A percentile compares a stretch with the other conserved stretches of the same genome.
Evolutionary conservation across 345 rosid genomes (phyloP).

Genomic region (Syzygium aromaticum): DNA sequence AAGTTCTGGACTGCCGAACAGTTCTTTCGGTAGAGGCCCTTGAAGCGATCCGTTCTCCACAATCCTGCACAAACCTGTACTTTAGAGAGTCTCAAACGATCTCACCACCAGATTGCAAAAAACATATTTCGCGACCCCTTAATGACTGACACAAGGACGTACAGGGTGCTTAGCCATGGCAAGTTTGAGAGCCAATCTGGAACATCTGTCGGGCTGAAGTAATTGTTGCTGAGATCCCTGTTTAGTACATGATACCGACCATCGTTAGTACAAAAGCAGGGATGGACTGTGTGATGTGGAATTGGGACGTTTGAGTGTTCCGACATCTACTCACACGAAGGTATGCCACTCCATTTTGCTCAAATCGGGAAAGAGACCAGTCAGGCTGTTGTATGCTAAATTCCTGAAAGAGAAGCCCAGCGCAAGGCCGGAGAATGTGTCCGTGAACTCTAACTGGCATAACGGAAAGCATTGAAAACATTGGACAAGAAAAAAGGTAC

Average conservation of each 20-base stretch:
- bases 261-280: not conserved
- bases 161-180: constrained; percentile 82
- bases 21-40: constrained; percentile 50
- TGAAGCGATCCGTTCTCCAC: constrained; percentile 59
- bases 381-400: constrained; percentile 72
- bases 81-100: not conserved
- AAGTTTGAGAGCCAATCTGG: constrained; percentile 83
- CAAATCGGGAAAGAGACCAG: constrained; percentile 72
- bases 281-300: not conserved
- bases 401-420: constrained; percentile 33
- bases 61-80: constrained; percentile 26
- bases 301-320: not conserved
- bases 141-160: constrained; percentile 7
- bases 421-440: not conserved
- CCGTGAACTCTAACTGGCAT: not conserved
- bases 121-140: not conserved
- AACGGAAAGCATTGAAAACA: too few species aligned
- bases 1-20: constrained; percentile 61
- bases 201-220: constrained; percentile 53
- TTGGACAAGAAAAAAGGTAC: constrained; percentile 9
- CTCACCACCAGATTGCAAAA: not conserved
- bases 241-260: not conserved
- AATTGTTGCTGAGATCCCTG: constrained; percentile 92
- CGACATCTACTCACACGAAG: constrained; percentile 47
- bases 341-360: constrained; percentile 50